phyloP scores from a whole-genome alignment of 2,329 filamentous ascomycete species.

The Trichophaea hybrida region DNA sequence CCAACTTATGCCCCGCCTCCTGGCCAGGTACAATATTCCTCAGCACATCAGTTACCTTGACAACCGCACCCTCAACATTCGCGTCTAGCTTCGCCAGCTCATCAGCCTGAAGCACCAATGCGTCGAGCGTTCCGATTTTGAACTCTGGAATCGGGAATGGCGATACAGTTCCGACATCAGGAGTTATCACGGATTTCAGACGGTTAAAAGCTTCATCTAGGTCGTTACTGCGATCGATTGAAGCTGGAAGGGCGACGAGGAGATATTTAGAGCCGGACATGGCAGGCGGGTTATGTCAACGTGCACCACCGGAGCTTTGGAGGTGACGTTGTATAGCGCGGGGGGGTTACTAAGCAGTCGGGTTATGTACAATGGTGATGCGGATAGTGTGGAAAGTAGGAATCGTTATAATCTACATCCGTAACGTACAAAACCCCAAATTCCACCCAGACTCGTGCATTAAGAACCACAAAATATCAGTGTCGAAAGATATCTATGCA shows the following conservation, averaged over 20 bases:
- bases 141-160: slow-evolving; percentile 76
- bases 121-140: slow-evolving; percentile 94
- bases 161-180: slow-evolving; percentile 47
- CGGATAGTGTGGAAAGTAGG: too few species aligned
- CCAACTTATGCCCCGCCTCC: slow-evolving; percentile 64
- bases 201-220: slow-evolving; percentile 57
- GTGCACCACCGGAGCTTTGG: too few species aligned
- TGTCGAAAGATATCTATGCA: too few species aligned
- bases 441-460: too few species aligned
- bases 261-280: slow-evolving; percentile 48
- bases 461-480: too few species aligned
- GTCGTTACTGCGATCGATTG: slow-evolving; percentile 68
- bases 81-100: slow-evolving; percentile 78
- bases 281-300: background rate
- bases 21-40: slow-evolving; percentile 70
- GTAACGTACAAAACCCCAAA: too few species aligned
- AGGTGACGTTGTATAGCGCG: too few species aligned
- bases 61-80: slow-evolving; percentile 65
- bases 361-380: too few species aligned
- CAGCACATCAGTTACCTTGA: slow-evolving; percentile 77
- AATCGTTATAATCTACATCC: too few species aligned
- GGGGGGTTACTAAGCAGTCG: too few species aligned
- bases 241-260: slow-evolving; percentile 77
- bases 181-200: slow-evolving; percentile 53
- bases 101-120: slow-evolving; percentile 88